These are phyloP conservation scores for Dendrocalamus sinicus DNA, from an alignment of 176 grass and related monocot genomes.

Conservation along the genomic window DNA sequence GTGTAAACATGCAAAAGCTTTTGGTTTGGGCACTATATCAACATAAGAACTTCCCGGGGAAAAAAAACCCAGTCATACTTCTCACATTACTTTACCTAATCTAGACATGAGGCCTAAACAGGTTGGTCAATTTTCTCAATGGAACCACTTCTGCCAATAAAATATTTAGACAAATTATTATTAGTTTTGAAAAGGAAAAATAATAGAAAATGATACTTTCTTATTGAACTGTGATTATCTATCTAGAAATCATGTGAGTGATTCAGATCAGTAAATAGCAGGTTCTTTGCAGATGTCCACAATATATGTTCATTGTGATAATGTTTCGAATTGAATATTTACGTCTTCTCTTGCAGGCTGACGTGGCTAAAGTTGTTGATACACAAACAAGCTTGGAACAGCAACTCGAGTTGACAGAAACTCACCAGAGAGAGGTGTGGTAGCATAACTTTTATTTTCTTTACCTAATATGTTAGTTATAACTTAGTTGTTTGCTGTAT, in stretches of 20 bases:
- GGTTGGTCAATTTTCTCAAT: neutral
- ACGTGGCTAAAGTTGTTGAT: conserved; percentile 98
- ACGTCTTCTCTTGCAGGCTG: conserved; percentile 64
- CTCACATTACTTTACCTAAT: neutral
- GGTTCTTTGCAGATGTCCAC: neutral
- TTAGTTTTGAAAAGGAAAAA: neutral
- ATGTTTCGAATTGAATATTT: conserved; percentile 14
- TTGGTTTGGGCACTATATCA: neutral
- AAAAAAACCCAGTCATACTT: neutral
- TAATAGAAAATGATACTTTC: neutral
- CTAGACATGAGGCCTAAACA: neutral
- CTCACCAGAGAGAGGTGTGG: conserved; percentile 87
- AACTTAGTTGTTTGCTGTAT: neutral
- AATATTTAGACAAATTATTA: neutral
- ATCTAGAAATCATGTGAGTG: neutral
- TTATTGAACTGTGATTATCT: conserved; percentile 3
- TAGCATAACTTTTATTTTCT: conserved; percentile 19
- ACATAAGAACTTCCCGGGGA: neutral
- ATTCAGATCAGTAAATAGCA: conserved; percentile 17
- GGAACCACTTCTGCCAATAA: neutral
- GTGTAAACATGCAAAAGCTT: neutral
- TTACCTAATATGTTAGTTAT: neutral
- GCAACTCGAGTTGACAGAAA: conserved; percentile 97
- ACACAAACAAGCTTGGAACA: conserved; percentile 92
- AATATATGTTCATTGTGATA: neutral